These are phyloP conservation scores for Dissophora ornata DNA, from an alignment of 192 early-diverging fungal genomes.

Conservation along the genomic window DNA sequence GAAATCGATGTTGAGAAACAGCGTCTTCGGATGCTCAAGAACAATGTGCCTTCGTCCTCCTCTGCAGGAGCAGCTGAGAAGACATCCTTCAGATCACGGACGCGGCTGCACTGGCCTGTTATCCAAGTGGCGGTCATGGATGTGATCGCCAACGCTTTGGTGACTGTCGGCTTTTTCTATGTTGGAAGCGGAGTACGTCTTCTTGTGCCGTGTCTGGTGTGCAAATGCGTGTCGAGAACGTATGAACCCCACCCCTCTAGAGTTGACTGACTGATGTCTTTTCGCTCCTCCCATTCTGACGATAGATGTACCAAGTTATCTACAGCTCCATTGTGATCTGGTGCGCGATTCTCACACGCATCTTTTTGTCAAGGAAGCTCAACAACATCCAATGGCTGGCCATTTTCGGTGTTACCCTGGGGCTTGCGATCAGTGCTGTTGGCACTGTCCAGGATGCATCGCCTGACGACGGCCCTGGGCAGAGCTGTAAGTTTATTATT, in stretches of 20 bases:
- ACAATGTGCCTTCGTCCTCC: not conserved
- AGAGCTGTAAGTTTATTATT: constrained; percentile 38
- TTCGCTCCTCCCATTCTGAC: not conserved
- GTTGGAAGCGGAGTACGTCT: constrained; percentile 72
- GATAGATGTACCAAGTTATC: constrained; percentile 72
- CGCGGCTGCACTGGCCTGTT: constrained; percentile 33
- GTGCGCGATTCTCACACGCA: constrained; percentile 68
- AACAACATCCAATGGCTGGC: constrained; percentile 63
- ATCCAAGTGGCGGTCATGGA: constrained; percentile 59
- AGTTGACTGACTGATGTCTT: no score
- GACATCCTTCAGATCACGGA: not conserved
- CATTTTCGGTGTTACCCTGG: constrained; percentile 65
- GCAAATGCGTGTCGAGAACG: no score
- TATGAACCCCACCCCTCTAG: no score
- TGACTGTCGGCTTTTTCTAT: constrained; percentile 67
- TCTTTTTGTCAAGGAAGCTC: constrained; percentile 62
- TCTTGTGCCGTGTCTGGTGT: no score
- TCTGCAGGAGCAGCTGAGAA: not conserved
- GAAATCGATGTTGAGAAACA: constrained; percentile 25
- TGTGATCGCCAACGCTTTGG: constrained; percentile 63
- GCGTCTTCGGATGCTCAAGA: not conserved
- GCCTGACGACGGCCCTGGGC: constrained; percentile 42
- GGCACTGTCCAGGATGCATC: constrained; percentile 47
- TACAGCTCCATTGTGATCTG: constrained; percentile 72
- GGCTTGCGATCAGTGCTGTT: constrained; percentile 64